Conservation (phyloP, 2,329 filamentous ascomycete species). For the Allantophomopsis cytisporea region DNA sequence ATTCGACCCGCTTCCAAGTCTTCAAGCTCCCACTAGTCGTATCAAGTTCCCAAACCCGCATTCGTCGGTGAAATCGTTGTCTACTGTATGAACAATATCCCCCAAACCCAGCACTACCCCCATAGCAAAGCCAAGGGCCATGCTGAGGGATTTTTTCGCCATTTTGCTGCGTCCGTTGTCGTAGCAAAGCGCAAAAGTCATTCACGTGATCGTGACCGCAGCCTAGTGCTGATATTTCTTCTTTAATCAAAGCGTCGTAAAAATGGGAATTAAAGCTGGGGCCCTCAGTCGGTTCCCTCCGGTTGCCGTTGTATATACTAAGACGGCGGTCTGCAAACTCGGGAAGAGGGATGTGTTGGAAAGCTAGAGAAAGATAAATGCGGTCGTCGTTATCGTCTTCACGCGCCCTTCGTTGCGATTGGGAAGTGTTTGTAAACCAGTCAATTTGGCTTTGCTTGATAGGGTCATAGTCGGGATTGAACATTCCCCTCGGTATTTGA, state of each 20-base stretch:
- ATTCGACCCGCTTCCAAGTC: conserved; percentile 82
- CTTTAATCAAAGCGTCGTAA: conserved; percentile 69
- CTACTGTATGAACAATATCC: conserved; percentile 71
- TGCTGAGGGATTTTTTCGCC: conserved; percentile 24
- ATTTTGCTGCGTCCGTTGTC: conserved; percentile 11
- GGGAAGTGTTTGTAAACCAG: conserved; percentile 74
- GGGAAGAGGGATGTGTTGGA: conserved; percentile 88
- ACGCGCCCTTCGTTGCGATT: conserved; percentile 50
- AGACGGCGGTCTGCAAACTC: conserved; percentile 59
- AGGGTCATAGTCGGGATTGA: conserved; percentile 85
- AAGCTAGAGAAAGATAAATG: conserved; percentile 76
- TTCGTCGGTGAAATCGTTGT: conserved; percentile 63
- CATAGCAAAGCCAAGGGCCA: conserved; percentile 92
- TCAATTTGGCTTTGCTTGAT: conserved; percentile 82
- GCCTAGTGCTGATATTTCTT: conserved; percentile 64
- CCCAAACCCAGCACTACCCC: conserved; percentile 76
- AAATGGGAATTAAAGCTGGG: conserved; percentile 81
- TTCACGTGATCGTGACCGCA: conserved; percentile 70
- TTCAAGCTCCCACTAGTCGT: conserved; percentile 72
- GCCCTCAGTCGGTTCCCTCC: conserved; percentile 78
- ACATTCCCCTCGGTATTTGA: conserved; percentile 74
- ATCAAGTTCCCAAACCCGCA: conserved; percentile 82
- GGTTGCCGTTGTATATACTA: conserved; percentile 48
- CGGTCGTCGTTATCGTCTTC: conserved; percentile 67
- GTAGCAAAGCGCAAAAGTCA: conserved; percentile 70